Percentiles rank a stretch among this genome's conserved stretches.
phyloP scores from a whole-genome alignment of 139 green algal genomes.

The Chlorella ohadii region DNA sequence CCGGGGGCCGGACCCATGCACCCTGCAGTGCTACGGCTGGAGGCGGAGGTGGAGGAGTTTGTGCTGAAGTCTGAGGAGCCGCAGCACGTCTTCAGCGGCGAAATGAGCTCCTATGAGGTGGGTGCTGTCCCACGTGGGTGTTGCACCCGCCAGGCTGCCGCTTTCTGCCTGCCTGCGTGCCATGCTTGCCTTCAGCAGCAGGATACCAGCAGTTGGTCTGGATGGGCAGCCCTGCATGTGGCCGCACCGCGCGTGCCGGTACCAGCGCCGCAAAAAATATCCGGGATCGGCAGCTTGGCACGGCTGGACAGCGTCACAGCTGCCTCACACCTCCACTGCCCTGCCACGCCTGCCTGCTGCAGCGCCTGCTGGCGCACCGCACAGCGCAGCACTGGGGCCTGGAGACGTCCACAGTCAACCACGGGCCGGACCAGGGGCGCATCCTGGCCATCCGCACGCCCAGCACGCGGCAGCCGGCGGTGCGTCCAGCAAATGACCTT shows the following conservation, averaged over 20 bases:
- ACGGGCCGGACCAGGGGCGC: constrained; percentile 46
- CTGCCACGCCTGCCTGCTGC: background rate
- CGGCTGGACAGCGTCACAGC: too few relatives aligned
- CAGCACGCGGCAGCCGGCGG: background rate
- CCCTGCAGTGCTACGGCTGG: constrained; percentile 49
- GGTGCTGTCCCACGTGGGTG: background rate
- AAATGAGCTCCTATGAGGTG: constrained; percentile 58
- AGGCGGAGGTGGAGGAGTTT: constrained; percentile 54
- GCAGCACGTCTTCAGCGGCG: constrained; percentile 34
- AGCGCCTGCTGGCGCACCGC: constrained; percentile 55
- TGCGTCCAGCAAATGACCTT: background rate
- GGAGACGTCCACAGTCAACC: constrained; percentile 53
- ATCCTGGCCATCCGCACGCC: constrained; percentile 40
- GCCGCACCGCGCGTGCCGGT: too few relatives aligned
- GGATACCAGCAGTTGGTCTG: too few relatives aligned
- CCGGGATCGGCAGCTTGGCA: too few relatives aligned
- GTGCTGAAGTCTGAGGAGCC: constrained; percentile 24
- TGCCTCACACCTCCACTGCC: background rate
- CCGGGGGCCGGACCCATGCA: background rate
- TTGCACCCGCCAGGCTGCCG: background rate
- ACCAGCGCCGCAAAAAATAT: too few relatives aligned
- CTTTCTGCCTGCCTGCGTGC: too few relatives aligned
- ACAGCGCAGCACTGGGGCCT: constrained; percentile 63
- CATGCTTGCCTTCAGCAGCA: too few relatives aligned
- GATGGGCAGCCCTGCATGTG: too few relatives aligned